Conservation (phyloP, 2,329 filamentous ascomycete species). For the Diaporthe helianthi region DNA sequence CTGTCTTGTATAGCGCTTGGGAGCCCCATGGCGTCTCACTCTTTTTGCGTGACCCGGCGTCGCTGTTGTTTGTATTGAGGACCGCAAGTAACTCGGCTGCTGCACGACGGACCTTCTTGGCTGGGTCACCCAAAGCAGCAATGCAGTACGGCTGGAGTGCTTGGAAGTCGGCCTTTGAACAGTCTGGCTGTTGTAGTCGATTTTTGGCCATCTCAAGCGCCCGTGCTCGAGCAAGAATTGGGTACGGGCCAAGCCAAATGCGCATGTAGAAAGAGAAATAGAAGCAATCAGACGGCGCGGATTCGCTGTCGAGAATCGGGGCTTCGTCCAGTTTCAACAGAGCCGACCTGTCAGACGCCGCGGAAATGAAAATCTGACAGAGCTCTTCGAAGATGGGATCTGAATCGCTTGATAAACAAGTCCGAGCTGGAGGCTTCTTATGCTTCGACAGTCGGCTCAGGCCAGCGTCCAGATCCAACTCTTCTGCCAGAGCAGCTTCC, state of each 20-base stretch:
- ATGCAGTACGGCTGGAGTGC: conserved; percentile 83
- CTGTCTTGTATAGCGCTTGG: conserved; percentile 69
- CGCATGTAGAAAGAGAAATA: conserved; percentile 79
- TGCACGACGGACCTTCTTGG: conserved; percentile 77
- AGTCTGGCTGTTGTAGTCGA: conserved; percentile 59
- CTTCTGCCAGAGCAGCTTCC: conserved; percentile 40
- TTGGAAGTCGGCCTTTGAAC: conserved; percentile 71
- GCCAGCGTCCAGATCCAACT: conserved; percentile 47
- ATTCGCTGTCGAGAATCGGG: conserved; percentile 60
- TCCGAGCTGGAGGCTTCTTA: conserved; percentile 42
- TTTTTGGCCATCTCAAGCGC: conserved; percentile 72
- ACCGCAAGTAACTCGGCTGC: conserved; percentile 72
- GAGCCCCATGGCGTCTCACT: conserved; percentile 64
- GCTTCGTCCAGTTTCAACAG: conserved; percentile 60
- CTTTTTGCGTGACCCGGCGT: conserved; percentile 46
- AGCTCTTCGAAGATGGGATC: conserved; percentile 64
- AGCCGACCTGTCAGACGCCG: conserved; percentile 54
- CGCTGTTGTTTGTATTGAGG: conserved; percentile 45
- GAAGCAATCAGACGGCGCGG: conserved; percentile 66
- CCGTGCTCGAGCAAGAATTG: conserved; percentile 70
- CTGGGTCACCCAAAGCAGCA: conserved; percentile 75
- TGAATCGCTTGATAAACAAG: conserved; percentile 60
- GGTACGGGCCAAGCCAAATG: conserved; percentile 76
- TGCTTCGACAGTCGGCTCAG: conserved; percentile 48
- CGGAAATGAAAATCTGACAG: conserved; percentile 63